phyloP scores from a whole-genome alignment of 345 rosid species.

The Eucalyptus tenuipes region DNA sequence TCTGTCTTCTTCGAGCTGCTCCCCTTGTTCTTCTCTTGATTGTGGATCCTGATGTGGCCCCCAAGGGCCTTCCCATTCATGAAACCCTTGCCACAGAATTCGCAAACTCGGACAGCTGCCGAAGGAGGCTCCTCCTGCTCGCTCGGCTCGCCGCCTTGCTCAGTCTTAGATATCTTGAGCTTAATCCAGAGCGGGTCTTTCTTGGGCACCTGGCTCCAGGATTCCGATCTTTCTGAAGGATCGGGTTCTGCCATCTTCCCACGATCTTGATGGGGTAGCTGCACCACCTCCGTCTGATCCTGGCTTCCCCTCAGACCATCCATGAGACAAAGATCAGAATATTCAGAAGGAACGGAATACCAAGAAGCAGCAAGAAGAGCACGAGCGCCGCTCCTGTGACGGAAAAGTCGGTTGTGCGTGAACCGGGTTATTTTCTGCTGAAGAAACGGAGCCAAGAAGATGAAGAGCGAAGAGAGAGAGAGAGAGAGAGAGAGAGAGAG shows the following conservation, averaged over 20 bases:
- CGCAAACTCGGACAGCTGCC: conserved; percentile 3
- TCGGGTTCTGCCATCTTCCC: background rate
- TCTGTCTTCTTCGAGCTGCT: background rate
- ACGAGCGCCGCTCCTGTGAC: background rate
- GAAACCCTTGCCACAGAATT: conserved; percentile 24
- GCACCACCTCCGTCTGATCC: background rate
- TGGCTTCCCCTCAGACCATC: background rate
- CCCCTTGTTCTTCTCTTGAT: background rate
- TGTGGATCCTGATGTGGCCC: conserved; percentile 8
- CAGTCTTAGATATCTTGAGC: background rate
- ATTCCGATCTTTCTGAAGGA: background rate
- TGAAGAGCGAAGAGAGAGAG: background rate
- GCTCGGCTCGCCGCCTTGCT: background rate
- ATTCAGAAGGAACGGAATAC: background rate
- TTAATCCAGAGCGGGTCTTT: background rate
- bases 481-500: background rate
- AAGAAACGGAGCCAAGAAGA: conserved; percentile 25
- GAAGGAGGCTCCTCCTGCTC: background rate
- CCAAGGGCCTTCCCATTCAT: conserved; percentile 7
- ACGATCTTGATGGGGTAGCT: background rate
- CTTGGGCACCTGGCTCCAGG: background rate
- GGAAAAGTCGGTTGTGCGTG: background rate
- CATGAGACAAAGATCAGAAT: background rate
- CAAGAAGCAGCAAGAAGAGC: background rate
- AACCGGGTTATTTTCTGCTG: background rate